phyloP scores from a whole-genome alignment of 2,329 filamentous ascomycete genomes.

The Aciculosporium take region DNA sequence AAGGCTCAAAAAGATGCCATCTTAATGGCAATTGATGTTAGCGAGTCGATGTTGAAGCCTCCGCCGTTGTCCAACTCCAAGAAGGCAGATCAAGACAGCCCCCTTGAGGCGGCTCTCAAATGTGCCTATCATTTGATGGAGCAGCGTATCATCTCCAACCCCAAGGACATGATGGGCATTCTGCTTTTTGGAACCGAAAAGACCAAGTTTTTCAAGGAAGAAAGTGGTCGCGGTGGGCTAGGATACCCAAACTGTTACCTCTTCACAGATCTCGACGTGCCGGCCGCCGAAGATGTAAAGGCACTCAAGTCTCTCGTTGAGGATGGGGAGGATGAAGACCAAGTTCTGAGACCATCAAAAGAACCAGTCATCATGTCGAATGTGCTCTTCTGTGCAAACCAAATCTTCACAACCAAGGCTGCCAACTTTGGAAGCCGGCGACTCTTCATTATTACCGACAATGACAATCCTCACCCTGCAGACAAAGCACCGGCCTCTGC shows the following conservation, averaged over 20 bases:
- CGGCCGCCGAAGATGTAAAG: slow-evolving; percentile 77
- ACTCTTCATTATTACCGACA: slow-evolving; percentile 91
- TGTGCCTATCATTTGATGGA: slow-evolving; percentile 94
- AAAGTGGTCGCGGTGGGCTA: slow-evolving; percentile 42
- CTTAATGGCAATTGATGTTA: slow-evolving; percentile 90
- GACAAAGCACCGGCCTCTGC: slow-evolving; percentile 61
- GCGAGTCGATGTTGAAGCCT: slow-evolving; percentile 64
- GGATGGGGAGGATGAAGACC: slow-evolving; percentile 56
- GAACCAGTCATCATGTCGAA: slow-evolving; percentile 71
- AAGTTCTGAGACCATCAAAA: slow-evolving; percentile 54
- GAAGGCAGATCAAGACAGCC: slow-evolving; percentile 64
- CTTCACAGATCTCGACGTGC: slow-evolving; percentile 75
- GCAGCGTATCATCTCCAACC: slow-evolving; percentile 93
- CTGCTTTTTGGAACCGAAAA: slow-evolving; percentile 80
- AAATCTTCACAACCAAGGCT: slow-evolving; percentile 89
- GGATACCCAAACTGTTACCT: slow-evolving; percentile 88
- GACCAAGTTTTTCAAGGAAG: slow-evolving; percentile 61
- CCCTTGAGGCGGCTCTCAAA: slow-evolving; percentile 73
- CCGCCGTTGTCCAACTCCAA: slow-evolving; percentile 53
- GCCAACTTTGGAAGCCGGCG: slow-evolving; percentile 86
- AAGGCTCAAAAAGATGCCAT: slow-evolving; percentile 93
- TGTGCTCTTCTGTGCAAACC: slow-evolving; percentile 86
- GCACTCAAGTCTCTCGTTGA: slow-evolving; percentile 61
- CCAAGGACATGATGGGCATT: slow-evolving; percentile 94
- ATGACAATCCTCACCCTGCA: slow-evolving; percentile 67